A percentile compares a stretch with the other conserved stretches of the same genome.
phyloP scores from a whole-genome alignment of 352 stramenopile genomes.

The Globisporangium paroecandrum region DNA sequence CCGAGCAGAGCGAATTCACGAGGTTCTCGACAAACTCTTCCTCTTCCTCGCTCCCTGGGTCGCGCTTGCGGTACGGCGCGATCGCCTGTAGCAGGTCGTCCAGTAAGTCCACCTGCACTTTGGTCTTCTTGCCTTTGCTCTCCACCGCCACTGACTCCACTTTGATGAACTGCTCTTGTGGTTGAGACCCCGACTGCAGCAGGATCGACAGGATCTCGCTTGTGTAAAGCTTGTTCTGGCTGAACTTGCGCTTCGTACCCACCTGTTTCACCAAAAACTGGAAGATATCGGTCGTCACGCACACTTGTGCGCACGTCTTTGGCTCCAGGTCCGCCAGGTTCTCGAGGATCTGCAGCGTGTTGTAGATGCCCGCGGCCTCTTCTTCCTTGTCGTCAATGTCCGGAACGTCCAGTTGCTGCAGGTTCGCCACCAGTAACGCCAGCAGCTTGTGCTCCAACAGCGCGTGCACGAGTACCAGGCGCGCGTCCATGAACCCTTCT shows the following conservation, averaged over 20 bases:
- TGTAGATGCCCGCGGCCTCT: constrained; percentile 66
- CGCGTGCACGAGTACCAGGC: constrained; percentile 40
- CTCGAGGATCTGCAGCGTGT: constrained; percentile 80
- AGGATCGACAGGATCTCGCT: constrained; percentile 87
- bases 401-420: constrained; percentile 32
- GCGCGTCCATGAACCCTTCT: constrained; percentile 34
- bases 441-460: constrained; percentile 65
- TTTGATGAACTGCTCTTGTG: constrained; percentile 35
- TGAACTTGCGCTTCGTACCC: constrained; percentile 30
- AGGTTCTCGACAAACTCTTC: constrained; percentile 94
- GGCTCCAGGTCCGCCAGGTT: constrained; percentile 69
- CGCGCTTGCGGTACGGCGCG: constrained; percentile 84
- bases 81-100: constrained; percentile 90
- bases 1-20: constrained; percentile 84
- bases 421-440: constrained; percentile 40
- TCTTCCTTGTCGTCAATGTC: constrained; percentile 49
- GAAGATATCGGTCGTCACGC: constrained; percentile 45
- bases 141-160: constrained; percentile 16
- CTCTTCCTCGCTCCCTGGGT: constrained; percentile 76
- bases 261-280: constrained; percentile 59
- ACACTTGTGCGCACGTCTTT: constrained; percentile 40
- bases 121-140: constrained; percentile 12
- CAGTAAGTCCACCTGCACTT: constrained; percentile 63
- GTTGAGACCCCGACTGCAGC: constrained; percentile 49
- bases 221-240: constrained; percentile 80